Evolutionary conservation across 2,329 filamentous ascomycete genomes (phyloP).

Genomic region (Trichoderma gracile): DNA sequence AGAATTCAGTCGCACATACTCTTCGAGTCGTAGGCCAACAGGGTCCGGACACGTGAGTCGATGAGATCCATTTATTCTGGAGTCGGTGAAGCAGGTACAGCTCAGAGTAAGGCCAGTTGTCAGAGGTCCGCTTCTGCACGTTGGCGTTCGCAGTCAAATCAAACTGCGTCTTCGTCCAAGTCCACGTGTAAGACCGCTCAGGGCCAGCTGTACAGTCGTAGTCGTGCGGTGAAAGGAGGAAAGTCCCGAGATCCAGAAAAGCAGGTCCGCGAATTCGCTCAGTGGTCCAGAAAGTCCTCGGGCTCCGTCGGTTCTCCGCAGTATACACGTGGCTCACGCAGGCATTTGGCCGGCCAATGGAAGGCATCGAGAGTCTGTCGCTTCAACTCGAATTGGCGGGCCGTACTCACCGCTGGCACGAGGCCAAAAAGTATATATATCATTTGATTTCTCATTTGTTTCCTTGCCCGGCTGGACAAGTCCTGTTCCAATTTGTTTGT

Average conservation of each 20-base stretch:
- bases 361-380: constrained; percentile 20
- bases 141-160: constrained; percentile 40
- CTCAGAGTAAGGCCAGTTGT: constrained; percentile 25
- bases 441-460: constrained; percentile 32
- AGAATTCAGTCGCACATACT: constrained; percentile 16
- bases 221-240: constrained; percentile 7
- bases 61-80: constrained; percentile 7
- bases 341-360: constrained; percentile 22
- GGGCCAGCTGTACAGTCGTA: constrained; percentile 18
- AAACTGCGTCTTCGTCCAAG: constrained; percentile 33
- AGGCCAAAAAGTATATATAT: constrained; percentile 30
- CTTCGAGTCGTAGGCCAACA: constrained; percentile 21
- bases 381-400: constrained; percentile 32
- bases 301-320: constrained; percentile 25
- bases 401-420: constrained; percentile 43
- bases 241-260: constrained; percentile 24
- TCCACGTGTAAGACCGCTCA: constrained; percentile 20
- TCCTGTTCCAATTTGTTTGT: constrained; percentile 30
- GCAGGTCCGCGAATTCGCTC: constrained; percentile 31
- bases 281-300: constrained; percentile 32
- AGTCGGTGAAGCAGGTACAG: constrained; percentile 23
- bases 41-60: constrained; percentile 21
- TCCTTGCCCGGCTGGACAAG: constrained; percentile 39
- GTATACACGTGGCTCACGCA: constrained; percentile 22
- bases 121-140: constrained; percentile 30